Evolutionary conservation across 176 grass and related monocot species (phyloP), one percentile per base, ranked within the genome.

Genomic region (Calamus simplicifolius): DNA sequence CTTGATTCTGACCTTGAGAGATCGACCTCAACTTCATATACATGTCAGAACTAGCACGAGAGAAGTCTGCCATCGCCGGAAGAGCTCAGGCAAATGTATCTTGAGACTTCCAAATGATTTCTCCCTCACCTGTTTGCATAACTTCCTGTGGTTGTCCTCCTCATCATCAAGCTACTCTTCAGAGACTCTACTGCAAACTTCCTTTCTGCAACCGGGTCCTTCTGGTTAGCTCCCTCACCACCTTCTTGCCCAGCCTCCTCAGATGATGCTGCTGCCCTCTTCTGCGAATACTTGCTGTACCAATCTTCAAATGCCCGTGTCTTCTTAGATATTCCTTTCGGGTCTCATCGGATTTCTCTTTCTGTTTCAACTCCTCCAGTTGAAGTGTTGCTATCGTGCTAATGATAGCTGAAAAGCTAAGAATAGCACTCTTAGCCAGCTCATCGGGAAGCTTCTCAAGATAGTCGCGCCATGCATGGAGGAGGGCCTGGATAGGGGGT

Each of bases 281-380:
- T 78, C 7, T 85, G 84, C 1, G 62, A 54, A 58, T 92, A 73
- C 77, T 89, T 98, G 25, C 85, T 79, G 54, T 71, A 77, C 94
- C 94, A 98, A n/a, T 98, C 88, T 62, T 98, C 84, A 25, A 98
- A 98, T 38, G 88, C 85, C 35, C 79, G 79, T 29, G 67, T 63
- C 71, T 85, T 98, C 19, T 81, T 64, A 50, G 16, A 5, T 89
- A 92, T 58, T 92, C 94, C 77, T 74, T 89, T 16, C 29, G 66
- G 6, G 57, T 73, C 63, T 92, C 81, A 28, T 80, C 59, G 6
- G 78, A 85, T 1, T 18, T 81, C 28, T 92, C 94, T 54, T 92
- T 93, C 71, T 93, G 88, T 70, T 89, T 98, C 66, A 98, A 66
- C 76, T 98, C 94, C 3, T 98, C 94, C 10, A 89, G 84, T 78